Base-by-base conservation (phyloP, 2,329 filamentous ascomycete genomes). In the Juglanconis oblonga region DNA sequence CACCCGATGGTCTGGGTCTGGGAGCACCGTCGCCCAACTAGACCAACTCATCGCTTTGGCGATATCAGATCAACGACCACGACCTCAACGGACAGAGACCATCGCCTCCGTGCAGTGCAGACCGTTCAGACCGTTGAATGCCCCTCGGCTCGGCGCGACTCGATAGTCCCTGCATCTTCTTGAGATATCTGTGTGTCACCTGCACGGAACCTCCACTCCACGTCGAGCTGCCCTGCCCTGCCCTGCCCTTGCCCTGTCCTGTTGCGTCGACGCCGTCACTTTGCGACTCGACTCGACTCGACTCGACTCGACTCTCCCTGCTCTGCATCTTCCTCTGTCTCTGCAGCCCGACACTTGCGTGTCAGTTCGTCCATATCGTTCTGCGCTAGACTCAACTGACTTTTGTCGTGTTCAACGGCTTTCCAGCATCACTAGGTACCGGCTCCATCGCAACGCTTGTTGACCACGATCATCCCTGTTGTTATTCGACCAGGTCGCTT, bases 401-500 rank as follows among this genome's bases (percentile, higher is more conserved):
- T 10, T 13, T 24, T 29, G 50, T 6, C 40, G 42, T 55, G n/a
- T 33, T 47, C 45, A 48, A 45, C 50, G 48, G 55, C 51, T 42
- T 47, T 47, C 61, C 38, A 62, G 53, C 49, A 57, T 55, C 47
- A 38, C 33, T 55, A 17, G 13, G 24, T 6, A 31, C 56, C 44
- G 45, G n/a, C 47, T 33, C 45, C 10, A 14, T 13, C 47, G 35
- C 56, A 64, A 62, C 62, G 62, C 56, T 55, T 36, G n/a, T 42
- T 40, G 52, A 62, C 62, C 62, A 59, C 62, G 59, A 55, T 64
- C 33, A 64, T 61, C 62, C 62, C 62, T 64, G 62, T 53, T 47
- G 13, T 31, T 48, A 13, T 14, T 45, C 47, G 51, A 59, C 55
- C 58, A 52, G 52, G 52, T 50, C 45, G 14, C 40, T 38, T 11